These are phyloP conservation scores for Barbatosphaeria neglecta DNA, from an alignment of 495 filamentous ascomycete species.

Conservation along the genomic window DNA sequence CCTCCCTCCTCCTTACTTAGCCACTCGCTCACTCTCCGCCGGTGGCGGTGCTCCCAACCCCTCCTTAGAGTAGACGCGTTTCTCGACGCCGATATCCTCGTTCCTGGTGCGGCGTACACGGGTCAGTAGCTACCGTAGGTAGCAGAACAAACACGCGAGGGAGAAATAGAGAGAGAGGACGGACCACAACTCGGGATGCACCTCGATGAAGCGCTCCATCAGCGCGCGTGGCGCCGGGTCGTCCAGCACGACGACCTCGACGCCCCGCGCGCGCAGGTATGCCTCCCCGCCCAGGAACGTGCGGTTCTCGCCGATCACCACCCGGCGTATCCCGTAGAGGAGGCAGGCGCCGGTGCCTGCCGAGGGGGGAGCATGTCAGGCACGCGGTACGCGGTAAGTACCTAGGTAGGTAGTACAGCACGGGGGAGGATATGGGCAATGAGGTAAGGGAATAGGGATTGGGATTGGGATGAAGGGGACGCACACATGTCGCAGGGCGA, in stretches of 20 bases:
- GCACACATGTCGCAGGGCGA: constrained; percentile 85
- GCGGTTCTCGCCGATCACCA: constrained; percentile 77
- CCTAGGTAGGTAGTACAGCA: too few species aligned
- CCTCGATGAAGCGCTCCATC: constrained; percentile 66
- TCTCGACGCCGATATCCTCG: constrained; percentile 60
- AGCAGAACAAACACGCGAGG: too few species aligned
- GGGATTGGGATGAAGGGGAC: constrained; percentile 1
- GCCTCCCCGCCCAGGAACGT: constrained; percentile 71
- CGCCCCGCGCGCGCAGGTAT: constrained; percentile 55
- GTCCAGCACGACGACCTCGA: constrained; percentile 65
- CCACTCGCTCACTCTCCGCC: not conserved
- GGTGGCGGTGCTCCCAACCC: not conserved
- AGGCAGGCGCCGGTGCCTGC: constrained; percentile 58
- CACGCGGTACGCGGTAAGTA: too few species aligned
- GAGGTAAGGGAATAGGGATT: too few species aligned
- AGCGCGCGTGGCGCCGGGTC: constrained; percentile 56
- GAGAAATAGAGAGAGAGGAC: too few species aligned
- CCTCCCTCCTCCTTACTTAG: too few species aligned
- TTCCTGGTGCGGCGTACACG: constrained; percentile 55
- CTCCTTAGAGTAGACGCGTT: constrained; percentile 32
- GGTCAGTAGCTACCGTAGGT: too few species aligned
- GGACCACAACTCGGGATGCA: constrained; percentile 67
- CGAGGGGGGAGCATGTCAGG: not conserved
- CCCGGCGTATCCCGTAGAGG: constrained; percentile 66
- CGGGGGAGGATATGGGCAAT: too few species aligned